Conservation (phyloP, 306 rosid genomes). For the Lathyrus tuberosus region DNA sequence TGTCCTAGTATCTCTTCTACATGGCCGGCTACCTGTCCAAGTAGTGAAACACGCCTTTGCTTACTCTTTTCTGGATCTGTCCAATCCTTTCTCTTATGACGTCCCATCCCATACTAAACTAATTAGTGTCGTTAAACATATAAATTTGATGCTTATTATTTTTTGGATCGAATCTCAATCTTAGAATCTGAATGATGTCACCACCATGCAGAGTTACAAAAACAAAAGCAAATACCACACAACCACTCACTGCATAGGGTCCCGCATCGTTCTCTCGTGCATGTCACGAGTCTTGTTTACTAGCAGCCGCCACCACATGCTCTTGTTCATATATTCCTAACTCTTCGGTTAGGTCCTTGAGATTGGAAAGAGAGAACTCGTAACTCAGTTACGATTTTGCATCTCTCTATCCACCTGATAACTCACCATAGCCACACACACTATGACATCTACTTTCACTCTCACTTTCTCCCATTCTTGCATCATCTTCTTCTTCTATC, state of each 20-base stretch:
- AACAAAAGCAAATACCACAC: background rate
- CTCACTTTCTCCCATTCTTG: slow-evolving; percentile 25
- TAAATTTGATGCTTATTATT: background rate
- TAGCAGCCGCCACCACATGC: slow-evolving; percentile 5
- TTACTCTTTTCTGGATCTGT: too few relatives aligned
- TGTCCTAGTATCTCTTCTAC: too few relatives aligned
- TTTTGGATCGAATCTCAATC: background rate
- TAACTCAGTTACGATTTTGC: background rate
- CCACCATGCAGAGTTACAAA: slow-evolving; percentile 2
- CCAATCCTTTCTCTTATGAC: too few relatives aligned
- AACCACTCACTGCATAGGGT: slow-evolving; percentile 1
- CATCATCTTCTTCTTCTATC: slow-evolving; percentile 30
- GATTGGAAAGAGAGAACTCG: background rate
- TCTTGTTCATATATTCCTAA: background rate
- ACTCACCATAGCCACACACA: background rate
- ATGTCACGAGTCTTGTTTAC: background rate
- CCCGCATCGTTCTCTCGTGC: background rate
- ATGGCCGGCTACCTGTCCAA: too few relatives aligned
- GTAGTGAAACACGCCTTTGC: too few relatives aligned
- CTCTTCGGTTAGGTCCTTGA: background rate
- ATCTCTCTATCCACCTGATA: background rate
- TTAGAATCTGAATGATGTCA: background rate
- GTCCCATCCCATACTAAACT: too few relatives aligned
- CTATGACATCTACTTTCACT: background rate
- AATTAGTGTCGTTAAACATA: background rate